Conservation (phyloP, 2,329 filamentous ascomycete species). For the Botrytis tulipae region DNA sequence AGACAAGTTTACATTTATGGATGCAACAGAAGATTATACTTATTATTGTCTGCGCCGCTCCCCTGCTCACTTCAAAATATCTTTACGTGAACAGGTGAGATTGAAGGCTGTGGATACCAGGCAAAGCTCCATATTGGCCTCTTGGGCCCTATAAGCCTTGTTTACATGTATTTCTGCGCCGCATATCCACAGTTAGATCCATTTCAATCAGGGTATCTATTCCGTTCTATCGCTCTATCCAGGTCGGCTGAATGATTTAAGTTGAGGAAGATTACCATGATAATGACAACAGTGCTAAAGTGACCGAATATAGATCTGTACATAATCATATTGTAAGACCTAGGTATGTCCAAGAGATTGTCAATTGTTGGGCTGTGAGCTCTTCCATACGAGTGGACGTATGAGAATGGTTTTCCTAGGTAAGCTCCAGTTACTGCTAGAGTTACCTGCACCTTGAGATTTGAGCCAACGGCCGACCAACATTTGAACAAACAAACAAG, state of each 20-base stretch:
- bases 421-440: not conserved
- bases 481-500: not conserved
- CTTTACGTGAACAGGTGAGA: conserved; percentile 15
- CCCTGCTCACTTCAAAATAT: conserved; percentile 2
- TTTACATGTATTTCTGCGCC: not conserved
- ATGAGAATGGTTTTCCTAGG: not conserved
- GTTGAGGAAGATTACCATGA: not conserved
- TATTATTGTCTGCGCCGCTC: not conserved
- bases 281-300: not conserved
- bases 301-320: not conserved
- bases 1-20: not conserved
- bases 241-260: not conserved
- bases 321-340: not conserved
- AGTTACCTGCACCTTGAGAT: not conserved
- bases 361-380: not conserved
- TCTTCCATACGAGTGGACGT: not conserved
- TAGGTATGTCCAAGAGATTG: not conserved
- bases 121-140: not conserved
- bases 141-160: conserved; percentile 9
- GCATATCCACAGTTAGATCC: conserved; percentile 9
- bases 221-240: not conserved
- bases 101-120: conserved; percentile 1
- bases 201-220: not conserved
- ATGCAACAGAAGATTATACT: not conserved
- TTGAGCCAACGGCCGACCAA: not conserved